Percentiles rank a stretch among this genome's conserved stretches.
Evolutionary conservation across 2,329 filamentous ascomycete species (phyloP).

Genomic region (Penicillium nordicum): DNA sequence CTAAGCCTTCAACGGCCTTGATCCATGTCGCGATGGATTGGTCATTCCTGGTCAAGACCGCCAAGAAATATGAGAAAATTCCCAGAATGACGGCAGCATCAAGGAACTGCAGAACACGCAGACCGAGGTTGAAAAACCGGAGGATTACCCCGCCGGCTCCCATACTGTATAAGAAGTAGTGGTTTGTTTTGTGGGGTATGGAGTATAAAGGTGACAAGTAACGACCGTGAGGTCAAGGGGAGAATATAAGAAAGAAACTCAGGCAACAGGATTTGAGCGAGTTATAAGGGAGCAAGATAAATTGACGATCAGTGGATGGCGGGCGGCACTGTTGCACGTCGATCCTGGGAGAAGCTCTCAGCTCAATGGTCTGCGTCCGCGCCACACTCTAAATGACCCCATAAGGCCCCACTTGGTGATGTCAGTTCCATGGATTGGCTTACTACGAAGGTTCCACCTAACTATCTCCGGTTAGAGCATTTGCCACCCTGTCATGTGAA

Average conservation of each 20-base stretch:
- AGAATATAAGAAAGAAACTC: conserved; percentile 2
- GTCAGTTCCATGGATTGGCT: conserved; percentile 1
- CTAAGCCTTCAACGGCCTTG: conserved; percentile 73
- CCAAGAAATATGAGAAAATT: conserved; percentile 82
- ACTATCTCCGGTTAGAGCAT: background rate
- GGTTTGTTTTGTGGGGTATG: background rate
- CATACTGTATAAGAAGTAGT: conserved; percentile 46
- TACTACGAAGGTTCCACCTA: background rate
- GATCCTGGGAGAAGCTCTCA: background rate
- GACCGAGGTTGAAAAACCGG: conserved; percentile 65
- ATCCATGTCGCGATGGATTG: conserved; percentile 61
- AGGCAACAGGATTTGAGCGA: conserved; percentile 11
- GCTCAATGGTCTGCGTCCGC: conserved; percentile 3
- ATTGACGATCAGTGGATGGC: conserved; percentile 11
- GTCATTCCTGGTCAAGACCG: conserved; percentile 64
- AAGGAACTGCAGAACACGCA: conserved; percentile 71
- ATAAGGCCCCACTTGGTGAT: conserved; percentile 1
- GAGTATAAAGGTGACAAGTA: background rate
- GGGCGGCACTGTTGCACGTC: background rate
- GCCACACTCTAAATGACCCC: conserved; percentile 6
- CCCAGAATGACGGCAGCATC: conserved; percentile 71
- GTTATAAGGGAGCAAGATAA: conserved; percentile 4
- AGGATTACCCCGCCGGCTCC: conserved; percentile 60
- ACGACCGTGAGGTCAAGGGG: background rate
- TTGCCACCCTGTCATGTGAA: conserved; percentile 3